A percentile compares a stretch with the other conserved stretches of the same genome.
phyloP scores from a whole-genome alignment of 306 rosid genomes.

The Fragaria vesca region DNA sequence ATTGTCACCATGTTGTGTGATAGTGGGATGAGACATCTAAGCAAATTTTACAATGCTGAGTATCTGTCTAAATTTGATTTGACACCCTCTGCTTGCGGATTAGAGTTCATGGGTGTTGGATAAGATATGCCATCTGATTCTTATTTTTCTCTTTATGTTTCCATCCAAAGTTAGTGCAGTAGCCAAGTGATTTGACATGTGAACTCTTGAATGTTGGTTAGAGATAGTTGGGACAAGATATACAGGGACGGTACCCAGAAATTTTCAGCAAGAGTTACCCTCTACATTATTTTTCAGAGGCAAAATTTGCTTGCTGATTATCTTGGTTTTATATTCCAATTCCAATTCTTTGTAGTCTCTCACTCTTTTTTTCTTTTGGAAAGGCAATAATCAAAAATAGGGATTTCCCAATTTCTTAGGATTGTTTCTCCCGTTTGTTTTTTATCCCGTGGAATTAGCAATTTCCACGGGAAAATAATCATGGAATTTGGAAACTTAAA shows the following conservation, averaged over 20 bases:
- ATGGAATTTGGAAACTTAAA: no score
- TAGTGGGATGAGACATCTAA: slow-evolving; percentile 92
- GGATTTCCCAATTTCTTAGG: no score
- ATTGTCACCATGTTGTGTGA: slow-evolving; percentile 90
- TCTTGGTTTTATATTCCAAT: background rate
- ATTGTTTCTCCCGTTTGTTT: no score
- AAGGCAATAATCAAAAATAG: background rate
- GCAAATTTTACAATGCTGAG: slow-evolving; percentile 66
- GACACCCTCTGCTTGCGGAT: slow-evolving; percentile 67
- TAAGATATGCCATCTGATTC: slow-evolving; percentile 23
- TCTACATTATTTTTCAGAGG: background rate
- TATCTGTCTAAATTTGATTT: slow-evolving; percentile 64
- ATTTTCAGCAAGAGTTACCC: background rate
- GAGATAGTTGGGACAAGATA: background rate
- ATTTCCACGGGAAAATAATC: no score
- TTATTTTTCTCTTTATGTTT: background rate
- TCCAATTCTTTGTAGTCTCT: background rate
- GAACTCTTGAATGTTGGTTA: background rate
- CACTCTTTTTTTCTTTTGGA: background rate
- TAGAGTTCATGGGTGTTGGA: slow-evolving; percentile 63
- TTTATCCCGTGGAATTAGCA: no score
- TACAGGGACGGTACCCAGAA: background rate
- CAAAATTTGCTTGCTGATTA: background rate
- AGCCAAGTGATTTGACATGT: background rate
- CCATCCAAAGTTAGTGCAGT: slow-evolving; percentile 1